Base-by-base conservation (phyloP, 176 grass and related monocot genomes). In the Typha latifolia region DNA sequence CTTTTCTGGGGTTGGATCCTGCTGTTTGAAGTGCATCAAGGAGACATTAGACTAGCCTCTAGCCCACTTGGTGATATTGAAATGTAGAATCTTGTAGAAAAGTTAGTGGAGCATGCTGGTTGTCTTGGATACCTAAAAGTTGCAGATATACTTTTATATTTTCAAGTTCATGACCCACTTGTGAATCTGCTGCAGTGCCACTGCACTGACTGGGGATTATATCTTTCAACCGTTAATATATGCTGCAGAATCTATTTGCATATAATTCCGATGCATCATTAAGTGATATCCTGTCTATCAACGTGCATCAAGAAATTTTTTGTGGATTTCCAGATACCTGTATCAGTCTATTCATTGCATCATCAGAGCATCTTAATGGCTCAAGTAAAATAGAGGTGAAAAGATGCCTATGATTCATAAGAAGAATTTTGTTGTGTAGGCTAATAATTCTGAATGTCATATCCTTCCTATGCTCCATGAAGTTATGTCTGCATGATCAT, bases 51-150 rank as follows among this genome's bases (percentile, higher is more conserved):
- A 0, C 27, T 59, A 65, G 13, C 26, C 32, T 20, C 63, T 65
- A 65, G 27, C 34, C 31, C 63, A 18, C 32, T 65, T 65, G 16
- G 8, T 13, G 63, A 47, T 65, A 47, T 37, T 16, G 15, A 47
- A 65, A 12, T 19, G 32, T 43, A 43, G 16, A 19, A 65, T 65
- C 63, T 63, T 65, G 63, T 65, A 37, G 63, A 65, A 37, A 8
- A 65, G 14, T 65, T 47, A 65, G 63, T 65, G 63, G 31, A 65
- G 63, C 18, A 12, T 61, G 12, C 23, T 19, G 11, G 57, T 65
- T 14, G 34, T 65, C 63, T 65, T 32, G 19, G 31, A 65, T 59
- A 12, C 53, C 9, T 55, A 16, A 0, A 55, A 55, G 14, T 14
- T 55, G 1, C n/a, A 16, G 51, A 55, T 55, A 55, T 18, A 19